phyloP scores from a whole-genome alignment of 2,329 filamentous ascomycete species.

The Trichoderma pleuroti region DNA sequence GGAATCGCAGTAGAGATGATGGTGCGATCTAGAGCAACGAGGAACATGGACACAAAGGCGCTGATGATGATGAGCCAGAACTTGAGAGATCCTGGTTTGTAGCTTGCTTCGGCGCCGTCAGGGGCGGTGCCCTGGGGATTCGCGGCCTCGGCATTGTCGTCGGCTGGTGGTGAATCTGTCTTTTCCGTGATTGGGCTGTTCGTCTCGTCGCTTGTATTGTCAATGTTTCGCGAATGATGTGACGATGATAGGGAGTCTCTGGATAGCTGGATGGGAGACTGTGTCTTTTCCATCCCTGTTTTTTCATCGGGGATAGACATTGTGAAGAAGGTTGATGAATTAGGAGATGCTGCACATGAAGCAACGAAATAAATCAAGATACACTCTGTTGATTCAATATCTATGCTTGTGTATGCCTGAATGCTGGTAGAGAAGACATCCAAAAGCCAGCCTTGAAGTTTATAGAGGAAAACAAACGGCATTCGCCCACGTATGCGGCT shows the following conservation, averaged over 20 bases:
- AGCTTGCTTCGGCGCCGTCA: slow-evolving; percentile 40
- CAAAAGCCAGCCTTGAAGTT: not conserved
- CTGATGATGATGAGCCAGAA: slow-evolving; percentile 55
- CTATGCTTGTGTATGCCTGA: not conserved
- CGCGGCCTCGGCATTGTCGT: slow-evolving; percentile 22
- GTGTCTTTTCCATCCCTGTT: not conserved
- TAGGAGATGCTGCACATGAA: not conserved
- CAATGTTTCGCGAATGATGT: not conserved
- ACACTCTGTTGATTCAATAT: not conserved
- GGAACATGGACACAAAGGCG: slow-evolving; percentile 53
- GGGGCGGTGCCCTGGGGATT: slow-evolving; percentile 20
- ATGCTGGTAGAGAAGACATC: not conserved
- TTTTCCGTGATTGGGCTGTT: not conserved
- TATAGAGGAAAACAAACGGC: not conserved
- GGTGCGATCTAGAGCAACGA: slow-evolving; percentile 56
- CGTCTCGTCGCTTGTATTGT: not conserved
- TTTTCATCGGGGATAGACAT: slow-evolving; percentile 14
- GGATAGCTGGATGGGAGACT: not conserved
- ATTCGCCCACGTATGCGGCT: not conserved
- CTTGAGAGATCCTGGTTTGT: slow-evolving; percentile 49
- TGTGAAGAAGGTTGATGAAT: not conserved
- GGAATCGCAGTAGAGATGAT: slow-evolving; percentile 55
- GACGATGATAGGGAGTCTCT: slow-evolving; percentile 4
- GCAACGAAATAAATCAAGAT: not conserved
- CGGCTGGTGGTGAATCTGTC: not conserved